These are phyloP conservation scores for Pezicula neosporulosa DNA, from an alignment of 2,329 filamentous ascomycete genomes.

Conservation along the genomic window DNA sequence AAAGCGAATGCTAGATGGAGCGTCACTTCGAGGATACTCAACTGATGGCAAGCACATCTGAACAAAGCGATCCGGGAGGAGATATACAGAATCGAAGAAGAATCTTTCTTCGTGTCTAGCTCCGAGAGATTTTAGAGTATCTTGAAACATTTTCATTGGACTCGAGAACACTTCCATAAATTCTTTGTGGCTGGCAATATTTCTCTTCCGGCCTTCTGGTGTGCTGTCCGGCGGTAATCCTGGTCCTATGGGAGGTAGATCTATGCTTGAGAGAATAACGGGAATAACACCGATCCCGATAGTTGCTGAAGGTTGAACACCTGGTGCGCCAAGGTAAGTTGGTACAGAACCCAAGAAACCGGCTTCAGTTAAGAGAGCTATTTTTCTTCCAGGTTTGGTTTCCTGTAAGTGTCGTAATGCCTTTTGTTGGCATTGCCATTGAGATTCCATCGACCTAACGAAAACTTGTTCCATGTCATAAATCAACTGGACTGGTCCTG, in stretches of 20 bases:
- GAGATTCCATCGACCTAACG: constrained; percentile 28
- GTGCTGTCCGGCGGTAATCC: constrained; percentile 35
- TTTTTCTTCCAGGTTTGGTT: constrained; percentile 30
- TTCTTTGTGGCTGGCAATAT: constrained; percentile 25
- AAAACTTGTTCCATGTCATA: constrained; percentile 33
- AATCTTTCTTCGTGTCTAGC: constrained; percentile 20
- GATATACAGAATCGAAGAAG: constrained; percentile 20
- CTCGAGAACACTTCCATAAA: constrained; percentile 12
- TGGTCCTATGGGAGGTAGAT: constrained; percentile 35
- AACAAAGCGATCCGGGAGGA: constrained; percentile 23
- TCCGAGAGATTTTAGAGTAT: constrained; percentile 24
- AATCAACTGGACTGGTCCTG: constrained; percentile 25
- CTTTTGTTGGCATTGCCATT: constrained; percentile 30
- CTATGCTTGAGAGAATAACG: constrained; percentile 32
- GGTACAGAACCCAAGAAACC: constrained; percentile 35
- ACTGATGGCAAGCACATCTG: constrained; percentile 32
- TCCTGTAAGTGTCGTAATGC: constrained; percentile 32
- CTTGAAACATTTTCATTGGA: constrained; percentile 1
- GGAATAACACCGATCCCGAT: constrained; percentile 38
- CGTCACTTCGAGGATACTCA: constrained; percentile 32
- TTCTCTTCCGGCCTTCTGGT: constrained; percentile 31
- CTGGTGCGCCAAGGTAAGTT: constrained; percentile 33
- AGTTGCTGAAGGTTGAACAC: constrained; percentile 32
- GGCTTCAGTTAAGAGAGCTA: constrained; percentile 42
- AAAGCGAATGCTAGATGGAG: constrained; percentile 37